phyloP scores from a whole-genome alignment of 148 eudicot genomes.

The Chenopodium formosanum region DNA sequence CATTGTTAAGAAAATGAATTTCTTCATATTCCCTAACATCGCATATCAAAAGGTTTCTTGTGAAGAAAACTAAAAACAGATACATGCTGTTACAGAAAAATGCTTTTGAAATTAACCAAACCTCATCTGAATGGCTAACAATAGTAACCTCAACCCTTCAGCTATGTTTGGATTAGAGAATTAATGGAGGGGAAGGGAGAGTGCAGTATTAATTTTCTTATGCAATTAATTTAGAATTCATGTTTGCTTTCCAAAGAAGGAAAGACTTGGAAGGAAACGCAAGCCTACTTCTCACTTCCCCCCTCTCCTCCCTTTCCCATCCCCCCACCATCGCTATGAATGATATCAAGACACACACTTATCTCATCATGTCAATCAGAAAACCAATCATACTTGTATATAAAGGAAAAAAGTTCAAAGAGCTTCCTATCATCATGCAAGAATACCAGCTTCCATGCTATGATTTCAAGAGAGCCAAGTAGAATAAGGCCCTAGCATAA shows the following conservation, averaged over 20 bases:
- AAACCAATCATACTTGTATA: not conserved
- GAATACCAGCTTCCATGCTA: not conserved
- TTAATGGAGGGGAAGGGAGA: not conserved
- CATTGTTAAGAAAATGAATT: not conserved
- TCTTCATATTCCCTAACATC: not conserved
- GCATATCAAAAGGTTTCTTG: not conserved
- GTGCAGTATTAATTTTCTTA: not conserved
- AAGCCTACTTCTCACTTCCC: not conserved
- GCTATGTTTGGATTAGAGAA: not conserved
- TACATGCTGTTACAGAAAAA: not conserved
- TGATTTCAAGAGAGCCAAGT: not conserved
- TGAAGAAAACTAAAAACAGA: not conserved
- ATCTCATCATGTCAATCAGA: not conserved
- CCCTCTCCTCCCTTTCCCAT: not conserved
- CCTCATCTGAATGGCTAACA: not conserved
- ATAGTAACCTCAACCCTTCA: not conserved
- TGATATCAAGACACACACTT: not conserved
- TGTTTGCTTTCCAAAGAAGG: not conserved
- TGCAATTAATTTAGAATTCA: not conserved
- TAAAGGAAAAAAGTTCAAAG: not conserved
- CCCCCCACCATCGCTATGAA: not conserved
- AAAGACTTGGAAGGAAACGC: not conserved
- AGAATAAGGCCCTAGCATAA: not conserved
- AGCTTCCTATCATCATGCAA: not conserved
- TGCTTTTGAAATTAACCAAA: not conserved